Base-by-base conservation (phyloP, 2,329 filamentous ascomycete species). In the Fusarium solani-melongenae region DNA sequence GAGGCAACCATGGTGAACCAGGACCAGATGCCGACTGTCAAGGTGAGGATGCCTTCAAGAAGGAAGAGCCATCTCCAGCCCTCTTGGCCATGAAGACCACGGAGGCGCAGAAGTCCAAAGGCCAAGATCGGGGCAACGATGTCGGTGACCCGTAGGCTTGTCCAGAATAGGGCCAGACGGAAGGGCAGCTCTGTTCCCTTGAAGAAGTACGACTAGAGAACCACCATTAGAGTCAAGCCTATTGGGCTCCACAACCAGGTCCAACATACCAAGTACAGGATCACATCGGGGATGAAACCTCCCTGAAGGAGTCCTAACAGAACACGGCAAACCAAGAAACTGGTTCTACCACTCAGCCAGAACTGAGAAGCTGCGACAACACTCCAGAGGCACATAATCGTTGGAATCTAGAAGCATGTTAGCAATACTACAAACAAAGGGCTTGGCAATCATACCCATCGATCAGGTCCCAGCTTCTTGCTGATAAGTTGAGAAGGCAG, bases 401-500 rank as follows among this genome's bases (percentile, higher is more conserved):
- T 80, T 0, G 89, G 89, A 56, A 91, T 90, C 67, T 67, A 15
- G 6, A 6, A 12, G 2, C 1, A 12, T 0, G 22, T 57, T 0
- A 57, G 53, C 6, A 10, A 3, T 1, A 12, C 0, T 51, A 9
- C 6, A 1, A 24, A 17, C 12, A 56, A 33, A 15, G 12, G 12
- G 14, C 14, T 38, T 6, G 38, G 3, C 9, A 8, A 3, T 10
- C 59, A 10, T 58, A 70, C 67, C 88, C 88, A 91, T 29, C 87
- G 84, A 70, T 91, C 89, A 0, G 88, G 88, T 0, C 87, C 89
- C 57, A 89, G 78, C 84, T 85, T 89, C 78, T 91, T 89, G 64
- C 83, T 84, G 34, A 91, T 82, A 15, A 92, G 82, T 74, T 92
- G 89, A 0, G 89, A 91, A 0, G 90, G 90, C 1, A 92, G 82